These are phyloP conservation scores for Inga leiocalycina DNA, from an alignment of 306 rosid genomes.

Conservation along the genomic window DNA sequence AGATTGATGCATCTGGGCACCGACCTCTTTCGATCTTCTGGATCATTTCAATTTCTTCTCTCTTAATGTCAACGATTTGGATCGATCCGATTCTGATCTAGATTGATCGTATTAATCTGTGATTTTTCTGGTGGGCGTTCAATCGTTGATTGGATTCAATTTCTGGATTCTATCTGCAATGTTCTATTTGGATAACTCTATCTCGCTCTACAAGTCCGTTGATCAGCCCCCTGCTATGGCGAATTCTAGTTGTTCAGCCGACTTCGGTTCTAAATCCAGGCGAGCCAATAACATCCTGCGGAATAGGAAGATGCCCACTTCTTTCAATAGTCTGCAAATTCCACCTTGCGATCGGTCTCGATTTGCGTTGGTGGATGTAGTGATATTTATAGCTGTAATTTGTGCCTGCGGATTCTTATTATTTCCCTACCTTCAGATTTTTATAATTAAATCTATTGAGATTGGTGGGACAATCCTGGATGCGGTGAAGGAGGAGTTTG, in stretches of 20 bases:
- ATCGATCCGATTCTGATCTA: slow-evolving; percentile 44
- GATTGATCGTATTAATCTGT: neutral
- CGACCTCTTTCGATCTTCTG: slow-evolving; percentile 39
- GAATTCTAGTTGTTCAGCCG: slow-evolving; percentile 52
- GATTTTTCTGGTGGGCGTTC: slow-evolving; percentile 21
- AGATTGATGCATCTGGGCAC: slow-evolving; percentile 33
- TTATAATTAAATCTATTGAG: slow-evolving; percentile 39
- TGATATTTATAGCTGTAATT: slow-evolving; percentile 68
- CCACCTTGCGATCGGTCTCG: slow-evolving; percentile 71
- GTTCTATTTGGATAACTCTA: slow-evolving; percentile 84
- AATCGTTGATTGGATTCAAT: slow-evolving; percentile 41
- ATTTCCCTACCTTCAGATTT: slow-evolving; percentile 62
- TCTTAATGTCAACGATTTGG: slow-evolving; percentile 30
- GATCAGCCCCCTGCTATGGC: slow-evolving; percentile 70
- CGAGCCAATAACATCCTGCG: slow-evolving; percentile 34
- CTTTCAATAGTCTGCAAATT: slow-evolving; percentile 51
- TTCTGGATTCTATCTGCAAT: slow-evolving; percentile 61
- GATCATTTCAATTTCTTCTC: slow-evolving; percentile 24
- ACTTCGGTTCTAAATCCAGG: slow-evolving; percentile 50
- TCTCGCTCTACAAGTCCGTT: slow-evolving; percentile 84
- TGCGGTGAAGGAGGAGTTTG: slow-evolving; percentile 66
- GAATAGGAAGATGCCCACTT: slow-evolving; percentile 50
- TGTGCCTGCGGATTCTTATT: slow-evolving; percentile 67
- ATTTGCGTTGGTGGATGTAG: slow-evolving; percentile 70
- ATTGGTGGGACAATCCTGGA: slow-evolving; percentile 42